phyloP scores from a whole-genome alignment of 164 flowering plant species.

The Litsea cubeba region DNA sequence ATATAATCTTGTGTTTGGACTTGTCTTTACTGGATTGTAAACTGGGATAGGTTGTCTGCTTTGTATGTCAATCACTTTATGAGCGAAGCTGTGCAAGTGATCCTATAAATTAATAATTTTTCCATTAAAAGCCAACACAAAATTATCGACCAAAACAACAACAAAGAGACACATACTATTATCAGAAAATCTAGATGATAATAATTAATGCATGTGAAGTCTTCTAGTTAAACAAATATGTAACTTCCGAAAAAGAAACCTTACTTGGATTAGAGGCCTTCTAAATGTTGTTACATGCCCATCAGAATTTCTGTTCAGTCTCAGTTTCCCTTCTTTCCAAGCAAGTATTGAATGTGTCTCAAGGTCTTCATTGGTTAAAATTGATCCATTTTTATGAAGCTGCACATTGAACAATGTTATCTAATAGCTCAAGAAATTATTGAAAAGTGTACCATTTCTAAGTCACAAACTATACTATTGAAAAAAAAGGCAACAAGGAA shows the following conservation, averaged over 20 bases:
- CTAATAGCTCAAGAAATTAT: not conserved
- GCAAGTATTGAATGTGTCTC: conserved; percentile 30
- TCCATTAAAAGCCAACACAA: no score
- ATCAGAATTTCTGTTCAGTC: conserved; percentile 17
- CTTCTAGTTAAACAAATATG: not conserved
- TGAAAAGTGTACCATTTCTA: not conserved
- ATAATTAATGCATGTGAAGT: no score
- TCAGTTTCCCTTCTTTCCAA: conserved; percentile 36
- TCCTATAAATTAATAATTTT: no score
- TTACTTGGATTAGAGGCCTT: conserved; percentile 35
- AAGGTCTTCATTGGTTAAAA: conserved; percentile 31
- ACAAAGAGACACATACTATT: no score
- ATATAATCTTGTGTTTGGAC: no score
- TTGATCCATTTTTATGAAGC: conserved; percentile 32
- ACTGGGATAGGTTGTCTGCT: no score
- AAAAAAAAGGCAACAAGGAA: not conserved
- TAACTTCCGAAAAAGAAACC: not conserved
- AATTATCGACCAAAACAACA: no score
- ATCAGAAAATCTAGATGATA: no score
- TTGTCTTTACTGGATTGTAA: no score
- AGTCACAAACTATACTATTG: not conserved
- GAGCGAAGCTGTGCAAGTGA: no score
- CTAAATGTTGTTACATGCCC: conserved; percentile 11
- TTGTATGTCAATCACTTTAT: no score
- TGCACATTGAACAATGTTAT: conserved; percentile 14